Conservation (phyloP, 2,329 filamentous ascomycete species). For the Helminthosporium solani region DNA sequence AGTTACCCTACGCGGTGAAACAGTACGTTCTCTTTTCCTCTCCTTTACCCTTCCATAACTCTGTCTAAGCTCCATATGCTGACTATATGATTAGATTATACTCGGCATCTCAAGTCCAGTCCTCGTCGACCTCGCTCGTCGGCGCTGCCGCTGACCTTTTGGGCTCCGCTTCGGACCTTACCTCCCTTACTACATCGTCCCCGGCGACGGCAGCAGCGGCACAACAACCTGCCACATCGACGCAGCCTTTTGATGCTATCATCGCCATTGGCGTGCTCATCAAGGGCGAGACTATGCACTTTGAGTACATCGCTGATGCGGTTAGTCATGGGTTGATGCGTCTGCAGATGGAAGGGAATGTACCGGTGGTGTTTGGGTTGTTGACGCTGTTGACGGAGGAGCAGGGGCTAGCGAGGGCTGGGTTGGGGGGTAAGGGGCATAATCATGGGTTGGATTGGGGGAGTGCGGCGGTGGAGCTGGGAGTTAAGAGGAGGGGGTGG, state of each 20-base stretch:
- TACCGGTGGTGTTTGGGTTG: constrained; percentile 89
- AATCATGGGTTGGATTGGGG: constrained; percentile 99
- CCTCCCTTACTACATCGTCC: constrained; percentile 34
- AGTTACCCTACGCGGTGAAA: constrained; percentile 87
- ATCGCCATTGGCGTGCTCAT: constrained; percentile 95
- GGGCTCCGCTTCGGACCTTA: constrained; percentile 64
- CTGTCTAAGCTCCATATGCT: too few species aligned
- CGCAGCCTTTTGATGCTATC: constrained; percentile 79
- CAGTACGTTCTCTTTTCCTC: constrained; percentile 54
- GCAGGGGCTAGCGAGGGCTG: constrained; percentile 82
- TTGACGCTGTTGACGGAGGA: constrained; percentile 86
- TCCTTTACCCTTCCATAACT: background rate
- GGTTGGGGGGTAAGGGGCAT: constrained; percentile 64
- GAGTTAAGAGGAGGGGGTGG: constrained; percentile 83
- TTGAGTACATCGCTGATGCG: constrained; percentile 94
- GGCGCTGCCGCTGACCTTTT: constrained; percentile 75
- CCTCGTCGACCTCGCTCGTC: constrained; percentile 57
- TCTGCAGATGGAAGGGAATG: constrained; percentile 82
- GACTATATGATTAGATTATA: too few species aligned
- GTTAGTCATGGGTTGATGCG: constrained; percentile 93
- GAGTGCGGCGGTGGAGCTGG: constrained; percentile 88
- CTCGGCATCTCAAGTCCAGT: constrained; percentile 82
- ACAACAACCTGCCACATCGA: constrained; percentile 7
- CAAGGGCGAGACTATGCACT: constrained; percentile 99
- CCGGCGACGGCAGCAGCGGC: constrained; percentile 11